Base-by-base conservation (phyloP, 140 eudicot species). In the Flaveria floridana region DNA sequence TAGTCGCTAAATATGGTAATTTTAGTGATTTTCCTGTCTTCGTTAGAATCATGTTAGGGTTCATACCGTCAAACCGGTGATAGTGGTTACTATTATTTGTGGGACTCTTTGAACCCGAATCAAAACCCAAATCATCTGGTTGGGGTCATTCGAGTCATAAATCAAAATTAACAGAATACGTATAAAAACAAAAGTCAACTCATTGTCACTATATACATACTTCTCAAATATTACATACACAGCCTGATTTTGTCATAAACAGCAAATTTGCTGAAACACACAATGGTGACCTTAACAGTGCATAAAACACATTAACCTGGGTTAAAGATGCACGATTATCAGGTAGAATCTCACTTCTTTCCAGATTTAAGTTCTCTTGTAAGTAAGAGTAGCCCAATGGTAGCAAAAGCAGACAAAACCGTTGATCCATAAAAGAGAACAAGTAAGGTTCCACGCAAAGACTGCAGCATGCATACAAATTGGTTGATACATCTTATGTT, bases 381-480 rank as follows among this genome's bases (percentile, higher is more conserved):
- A 55, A 86, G 90, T 18, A 92, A 77, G 65, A 85, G 51, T 53
- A 92, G 87, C 75, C 96, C 96, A 1, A 83, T 18, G 52, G 89
- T 65, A 6, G 98, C 79, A 30, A 87, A 82, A 37, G 76, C 92
- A 4, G 95, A 92, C 82, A 92, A 68, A 77, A 86, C 28, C 8
- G 98, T 82, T 6, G 95, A 93, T 61, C 87, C 73, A 53, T 93
- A 93, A 82, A 74, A 87, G 2, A 73, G 13, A 65, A 82, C 88
- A 20, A 93, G 87, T 52, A 90, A 76, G 26, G 90, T 76, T 84
- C 88, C 93, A 37, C 98, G 84, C 76, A 93, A 77, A 13, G 98
- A 93, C 98, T 89, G 88, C 87, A 86, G 84, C 86, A 86, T 80
- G 76, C 66, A 20, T 34, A 20, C 6, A 3, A 21, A 55, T 41